Percentiles rank a stretch among this genome's conserved stretches.
Conservation (phyloP, 2,329 filamentous ascomycete species). For the Leptographium lundbergii region DNA sequence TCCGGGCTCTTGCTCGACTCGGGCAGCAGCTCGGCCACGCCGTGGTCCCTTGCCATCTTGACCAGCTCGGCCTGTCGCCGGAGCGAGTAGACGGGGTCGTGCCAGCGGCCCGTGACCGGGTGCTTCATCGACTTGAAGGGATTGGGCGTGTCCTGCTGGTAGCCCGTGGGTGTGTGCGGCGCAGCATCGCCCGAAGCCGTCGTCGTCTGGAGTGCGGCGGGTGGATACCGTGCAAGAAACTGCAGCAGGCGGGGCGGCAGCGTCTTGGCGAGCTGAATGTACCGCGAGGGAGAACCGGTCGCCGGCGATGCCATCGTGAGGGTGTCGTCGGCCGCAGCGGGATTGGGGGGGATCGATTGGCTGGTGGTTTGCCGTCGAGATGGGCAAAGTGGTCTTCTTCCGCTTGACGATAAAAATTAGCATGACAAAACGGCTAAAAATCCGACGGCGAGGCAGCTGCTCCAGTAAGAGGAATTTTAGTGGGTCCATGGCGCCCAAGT, state of each 20-base stretch:
- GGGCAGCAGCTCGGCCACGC: conserved; percentile 71
- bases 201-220: conserved; percentile 43
- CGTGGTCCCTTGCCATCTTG: conserved; percentile 67
- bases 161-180: conserved; percentile 27
- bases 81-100: conserved; percentile 70
- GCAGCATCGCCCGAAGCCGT: conserved; percentile 23
- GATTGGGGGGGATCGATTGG: neutral
- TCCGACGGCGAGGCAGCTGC: too few species aligned
- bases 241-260: conserved; percentile 67
- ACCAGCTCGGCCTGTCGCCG: conserved; percentile 83
- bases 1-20: conserved; percentile 64
- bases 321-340: neutral
- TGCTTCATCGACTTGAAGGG: conserved; percentile 76
- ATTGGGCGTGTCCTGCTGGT: conserved; percentile 50
- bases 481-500: too few species aligned
- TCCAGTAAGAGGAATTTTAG: too few species aligned
- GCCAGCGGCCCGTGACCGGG: conserved; percentile 68
- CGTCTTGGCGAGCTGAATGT: conserved; percentile 50
- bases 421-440: too few species aligned
- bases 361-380: neutral
- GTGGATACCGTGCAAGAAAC: conserved; percentile 87
- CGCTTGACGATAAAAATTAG: neutral
- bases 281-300: conserved; percentile 10
- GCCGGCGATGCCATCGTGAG: conserved; percentile 7
- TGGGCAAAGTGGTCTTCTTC: neutral